These are phyloP conservation scores for Thielaviopsis musarum DNA, from an alignment of 2,329 filamentous ascomycete genomes.

Conservation along the genomic window DNA sequence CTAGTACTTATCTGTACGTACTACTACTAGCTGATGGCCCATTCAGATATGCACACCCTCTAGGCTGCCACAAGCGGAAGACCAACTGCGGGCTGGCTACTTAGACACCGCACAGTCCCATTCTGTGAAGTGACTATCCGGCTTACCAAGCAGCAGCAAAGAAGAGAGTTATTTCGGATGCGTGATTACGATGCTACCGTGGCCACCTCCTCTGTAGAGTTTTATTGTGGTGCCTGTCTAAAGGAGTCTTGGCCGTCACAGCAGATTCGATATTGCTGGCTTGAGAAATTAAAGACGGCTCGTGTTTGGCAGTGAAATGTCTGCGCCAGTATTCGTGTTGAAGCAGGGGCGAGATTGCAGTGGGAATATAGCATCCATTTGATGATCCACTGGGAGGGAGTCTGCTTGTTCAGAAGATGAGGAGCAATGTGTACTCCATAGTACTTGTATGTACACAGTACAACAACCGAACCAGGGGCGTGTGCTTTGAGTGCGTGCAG, in stretches of 20 bases:
- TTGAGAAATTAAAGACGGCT: too few relatives aligned
- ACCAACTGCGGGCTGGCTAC: neutral
- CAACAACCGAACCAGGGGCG: neutral
- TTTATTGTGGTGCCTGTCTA: neutral
- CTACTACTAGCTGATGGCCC: neutral
- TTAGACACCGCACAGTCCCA: neutral
- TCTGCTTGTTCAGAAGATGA: too few relatives aligned
- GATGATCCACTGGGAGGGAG: too few relatives aligned
- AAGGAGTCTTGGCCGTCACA: neutral
- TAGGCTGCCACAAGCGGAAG: neutral
- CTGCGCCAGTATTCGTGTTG: too few relatives aligned
- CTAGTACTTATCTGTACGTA: neutral
- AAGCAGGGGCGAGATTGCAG: too few relatives aligned
- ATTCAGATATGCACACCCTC: neutral
- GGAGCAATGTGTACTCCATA: too few relatives aligned
- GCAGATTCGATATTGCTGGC: too few relatives aligned
- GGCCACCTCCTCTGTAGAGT: neutral
- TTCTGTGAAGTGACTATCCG: neutral
- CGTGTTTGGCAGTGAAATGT: too few relatives aligned
- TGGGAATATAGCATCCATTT: too few relatives aligned
- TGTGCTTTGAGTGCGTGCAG: neutral
- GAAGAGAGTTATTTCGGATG: neutral
- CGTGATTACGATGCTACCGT: neutral
- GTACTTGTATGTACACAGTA: neutral
- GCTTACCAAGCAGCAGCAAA: neutral